Base-by-base conservation (phyloP, 2,329 filamentous ascomycete genomes). In the Fusarium brachygibbosum region DNA sequence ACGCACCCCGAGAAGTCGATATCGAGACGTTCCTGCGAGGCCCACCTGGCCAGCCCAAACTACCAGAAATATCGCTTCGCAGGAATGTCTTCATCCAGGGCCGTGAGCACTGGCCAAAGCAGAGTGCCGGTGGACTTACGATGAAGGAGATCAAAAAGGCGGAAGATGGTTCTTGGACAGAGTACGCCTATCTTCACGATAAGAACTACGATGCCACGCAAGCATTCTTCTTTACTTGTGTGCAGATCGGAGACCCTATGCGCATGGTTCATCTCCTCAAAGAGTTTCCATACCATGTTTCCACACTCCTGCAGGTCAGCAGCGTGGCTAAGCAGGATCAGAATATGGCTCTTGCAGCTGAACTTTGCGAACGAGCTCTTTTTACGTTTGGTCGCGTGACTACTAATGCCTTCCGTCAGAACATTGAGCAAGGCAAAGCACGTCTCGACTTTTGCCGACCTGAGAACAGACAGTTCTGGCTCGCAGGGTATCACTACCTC, bases 301-400 rank as follows among this genome's bases (percentile, higher is more conserved):
- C 93, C 2, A 94, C 93, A 3, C 86, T 98, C n/a, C 89, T 98
- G 23, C 94, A 98, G 77, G 94, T 97, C 29, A 97, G 93, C 66
- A 93, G 93, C 77, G 92, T 98, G 50, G 94, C 94, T 14, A 95
- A 96, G 77, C 92, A 97, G 70, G 93, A 98, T 76, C 89, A 93
- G 54, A 96, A 98, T 76, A 91, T 94, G 77, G 89, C 94, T 1
- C 87, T 96, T 6, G 90, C 95, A 0, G 91, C 93, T 5, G 94
- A 98, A 74, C 86, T 98, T 3, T 88, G 97, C 55, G 95, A 98
- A 80, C 88, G 96, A 45, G 94, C 95, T 0, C 86, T 99, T 8
- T 98, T 98, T 81, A 92, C 93, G 0, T 95, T 98, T 76, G 96
- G 95, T n/a, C 88, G 95, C 37, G 92, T 94, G 5, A 90, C 93